Percentiles rank a stretch among this genome's conserved stretches.
Evolutionary conservation across 139 green algal genomes (phyloP).

Genomic region (Gonium pectorale): DNA sequence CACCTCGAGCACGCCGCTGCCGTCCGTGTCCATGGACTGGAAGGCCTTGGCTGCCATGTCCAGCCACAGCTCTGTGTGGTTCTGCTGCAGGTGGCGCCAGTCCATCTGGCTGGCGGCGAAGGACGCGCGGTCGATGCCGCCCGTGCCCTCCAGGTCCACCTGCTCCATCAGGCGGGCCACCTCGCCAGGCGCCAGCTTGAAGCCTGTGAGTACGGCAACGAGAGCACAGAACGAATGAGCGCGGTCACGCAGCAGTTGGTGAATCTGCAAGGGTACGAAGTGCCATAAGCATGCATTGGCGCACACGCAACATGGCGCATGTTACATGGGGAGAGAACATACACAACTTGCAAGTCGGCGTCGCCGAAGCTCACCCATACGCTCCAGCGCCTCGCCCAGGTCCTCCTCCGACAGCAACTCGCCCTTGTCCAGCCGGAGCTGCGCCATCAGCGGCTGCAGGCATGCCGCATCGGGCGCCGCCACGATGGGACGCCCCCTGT

Average conservation of each 20-base stretch:
- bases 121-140: slow-evolving; percentile 40
- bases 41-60: slow-evolving; percentile 61
- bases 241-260: no score
- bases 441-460: slow-evolving; percentile 18
- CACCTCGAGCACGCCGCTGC: slow-evolving; percentile 49
- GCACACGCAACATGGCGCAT: no score
- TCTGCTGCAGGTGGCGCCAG: slow-evolving; percentile 66
- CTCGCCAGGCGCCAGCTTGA: slow-evolving; percentile 51
- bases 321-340: no score
- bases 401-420: not conserved
- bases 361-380: slow-evolving; percentile 37
- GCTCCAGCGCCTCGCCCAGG: slow-evolving; percentile 20
- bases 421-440: slow-evolving; percentile 38
- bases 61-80: slow-evolving; percentile 77
- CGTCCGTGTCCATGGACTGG: slow-evolving; percentile 50
- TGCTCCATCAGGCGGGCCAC: slow-evolving; percentile 50
- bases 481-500: slow-evolving; percentile 17
- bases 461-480: not conserved
- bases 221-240: no score
- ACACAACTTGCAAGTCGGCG: no score
- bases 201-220: no score
- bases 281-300: no score
- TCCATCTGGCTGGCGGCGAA: slow-evolving; percentile 70
- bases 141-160: slow-evolving; percentile 52
- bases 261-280: no score